These are phyloP conservation scores for Saccharum hybrid DNA, from an alignment of 202 grass and related monocot genomes.

Conservation along the genomic window DNA sequence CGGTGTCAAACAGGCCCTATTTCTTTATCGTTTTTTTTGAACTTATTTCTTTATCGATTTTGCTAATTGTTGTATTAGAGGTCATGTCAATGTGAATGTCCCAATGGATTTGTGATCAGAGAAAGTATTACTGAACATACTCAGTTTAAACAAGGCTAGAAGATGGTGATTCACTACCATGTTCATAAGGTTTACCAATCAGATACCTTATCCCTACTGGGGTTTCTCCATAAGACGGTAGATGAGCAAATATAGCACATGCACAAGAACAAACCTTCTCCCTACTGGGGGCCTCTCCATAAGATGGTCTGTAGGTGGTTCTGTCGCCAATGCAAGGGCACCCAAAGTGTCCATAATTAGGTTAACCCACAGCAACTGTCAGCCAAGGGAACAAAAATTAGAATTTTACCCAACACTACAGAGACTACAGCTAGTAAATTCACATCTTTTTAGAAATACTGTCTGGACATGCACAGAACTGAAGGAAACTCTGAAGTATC, in stretches of 20 bases:
- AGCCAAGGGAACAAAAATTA: not conserved
- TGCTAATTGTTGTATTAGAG: not conserved
- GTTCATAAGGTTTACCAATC: not conserved
- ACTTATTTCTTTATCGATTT: not conserved
- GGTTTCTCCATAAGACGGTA: slow-evolving; percentile 77
- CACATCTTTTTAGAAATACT: not conserved
- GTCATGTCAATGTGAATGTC: not conserved
- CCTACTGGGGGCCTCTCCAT: slow-evolving; percentile 82
- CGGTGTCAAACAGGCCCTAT: too few relatives aligned
- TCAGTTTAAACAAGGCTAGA: slow-evolving; percentile 5
- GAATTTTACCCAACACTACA: slow-evolving; percentile 18
- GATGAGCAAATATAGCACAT: too few relatives aligned
- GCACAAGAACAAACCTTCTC: slow-evolving; percentile 48
- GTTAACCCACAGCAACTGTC: slow-evolving; percentile 91
- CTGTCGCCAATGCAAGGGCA: slow-evolving; percentile 97
- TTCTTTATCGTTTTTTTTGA: too few relatives aligned
- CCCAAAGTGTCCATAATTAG: slow-evolving; percentile 98
- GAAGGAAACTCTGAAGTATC: not conserved
- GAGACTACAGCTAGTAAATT: slow-evolving; percentile 17
- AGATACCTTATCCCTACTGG: slow-evolving; percentile 63
- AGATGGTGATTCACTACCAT: not conserved
- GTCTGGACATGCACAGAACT: slow-evolving; percentile 8
- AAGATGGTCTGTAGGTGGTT: slow-evolving; percentile 80
- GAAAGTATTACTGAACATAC: not conserved
- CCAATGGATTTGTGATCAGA: not conserved